These are phyloP conservation scores for Metschnikowia drakensbergensis DNA, from an alignment of 805 yeast species.

Conservation along the genomic window DNA sequence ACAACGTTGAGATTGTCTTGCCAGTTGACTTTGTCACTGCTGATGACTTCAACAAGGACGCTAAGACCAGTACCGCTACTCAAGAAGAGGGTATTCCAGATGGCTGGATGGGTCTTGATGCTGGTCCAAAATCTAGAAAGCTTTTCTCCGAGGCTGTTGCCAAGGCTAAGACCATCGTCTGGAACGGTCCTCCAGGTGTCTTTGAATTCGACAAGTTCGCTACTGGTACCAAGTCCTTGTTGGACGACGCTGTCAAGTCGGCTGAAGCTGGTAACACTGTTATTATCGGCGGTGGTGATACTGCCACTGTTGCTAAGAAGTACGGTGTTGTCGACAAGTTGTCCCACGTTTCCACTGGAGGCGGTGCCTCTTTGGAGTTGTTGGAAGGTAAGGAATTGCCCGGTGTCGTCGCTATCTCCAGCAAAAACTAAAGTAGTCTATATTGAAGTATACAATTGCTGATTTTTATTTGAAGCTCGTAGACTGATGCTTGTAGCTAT, in stretches of 20 bases:
- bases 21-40: constrained; percentile 97
- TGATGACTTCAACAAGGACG: constrained; percentile 90
- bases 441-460: background rate
- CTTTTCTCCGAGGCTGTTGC: constrained; percentile 79
- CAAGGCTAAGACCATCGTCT: constrained; percentile 94
- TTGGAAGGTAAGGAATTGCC: constrained; percentile 98
- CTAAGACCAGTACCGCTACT: constrained; percentile 78
- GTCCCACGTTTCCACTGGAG: constrained; percentile 98
- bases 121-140: constrained; percentile 84
- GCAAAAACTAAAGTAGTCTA: constrained; percentile 38
- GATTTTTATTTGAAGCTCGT: background rate
- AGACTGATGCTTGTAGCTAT: background rate
- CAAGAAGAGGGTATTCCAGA: constrained; percentile 92
- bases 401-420: constrained; percentile 91
- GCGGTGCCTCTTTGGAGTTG: constrained; percentile 98
- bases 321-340: constrained; percentile 94
- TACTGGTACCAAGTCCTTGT: constrained; percentile 83
- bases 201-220: constrained; percentile 95
- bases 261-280: constrained; percentile 88
- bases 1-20: constrained; percentile 87
- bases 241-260: constrained; percentile 83
- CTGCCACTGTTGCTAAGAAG: constrained; percentile 99
- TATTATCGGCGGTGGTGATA: constrained; percentile 99
- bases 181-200: constrained; percentile 99
- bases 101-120: constrained; percentile 93